Conservation (phyloP, 352 stramenopile genomes). For the Thraustotheca clavata region DNA sequence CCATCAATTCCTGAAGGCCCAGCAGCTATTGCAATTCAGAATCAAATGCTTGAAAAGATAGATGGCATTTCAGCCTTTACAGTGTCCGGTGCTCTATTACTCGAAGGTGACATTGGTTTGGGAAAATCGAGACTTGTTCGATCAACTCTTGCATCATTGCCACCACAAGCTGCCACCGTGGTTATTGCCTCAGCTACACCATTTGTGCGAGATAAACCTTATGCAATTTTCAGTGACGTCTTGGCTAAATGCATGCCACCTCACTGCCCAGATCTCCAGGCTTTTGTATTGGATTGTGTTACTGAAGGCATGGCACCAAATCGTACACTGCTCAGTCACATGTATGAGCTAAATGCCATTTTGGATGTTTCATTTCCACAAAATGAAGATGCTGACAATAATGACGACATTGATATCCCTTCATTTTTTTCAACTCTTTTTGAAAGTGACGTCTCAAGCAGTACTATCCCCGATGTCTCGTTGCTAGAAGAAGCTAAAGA, state of each 20-base stretch:
- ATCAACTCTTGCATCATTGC: slow-evolving; percentile 36
- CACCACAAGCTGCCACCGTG: slow-evolving; percentile 40
- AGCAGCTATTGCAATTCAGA: slow-evolving; percentile 40
- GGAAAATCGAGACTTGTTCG: slow-evolving; percentile 75
- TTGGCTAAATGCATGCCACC: slow-evolving; percentile 37
- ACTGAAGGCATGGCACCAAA: slow-evolving; percentile 3
- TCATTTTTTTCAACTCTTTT: slow-evolving; percentile 5
- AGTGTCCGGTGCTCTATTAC: slow-evolving; percentile 55
- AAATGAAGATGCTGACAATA: slow-evolving; percentile 14
- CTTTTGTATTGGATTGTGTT: not conserved
- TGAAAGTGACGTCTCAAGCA: not conserved
- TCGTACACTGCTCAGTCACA: not conserved
- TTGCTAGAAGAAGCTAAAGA: not conserved
- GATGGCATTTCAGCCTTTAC: slow-evolving; percentile 55
- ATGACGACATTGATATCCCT: slow-evolving; percentile 23
- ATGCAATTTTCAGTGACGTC: slow-evolving; percentile 73
- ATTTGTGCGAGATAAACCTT: slow-evolving; percentile 65
- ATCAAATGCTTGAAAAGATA: slow-evolving; percentile 51
- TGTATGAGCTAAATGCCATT: slow-evolving; percentile 11
- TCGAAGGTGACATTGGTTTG: slow-evolving; percentile 77
- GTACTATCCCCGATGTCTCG: not conserved
- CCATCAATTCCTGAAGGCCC: slow-evolving; percentile 53
- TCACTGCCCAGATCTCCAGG: not conserved
- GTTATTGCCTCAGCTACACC: slow-evolving; percentile 65
- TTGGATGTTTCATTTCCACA: slow-evolving; percentile 2